Base-by-base conservation (phyloP, 805 yeast species). In the Metschnikowia matae region DNA sequence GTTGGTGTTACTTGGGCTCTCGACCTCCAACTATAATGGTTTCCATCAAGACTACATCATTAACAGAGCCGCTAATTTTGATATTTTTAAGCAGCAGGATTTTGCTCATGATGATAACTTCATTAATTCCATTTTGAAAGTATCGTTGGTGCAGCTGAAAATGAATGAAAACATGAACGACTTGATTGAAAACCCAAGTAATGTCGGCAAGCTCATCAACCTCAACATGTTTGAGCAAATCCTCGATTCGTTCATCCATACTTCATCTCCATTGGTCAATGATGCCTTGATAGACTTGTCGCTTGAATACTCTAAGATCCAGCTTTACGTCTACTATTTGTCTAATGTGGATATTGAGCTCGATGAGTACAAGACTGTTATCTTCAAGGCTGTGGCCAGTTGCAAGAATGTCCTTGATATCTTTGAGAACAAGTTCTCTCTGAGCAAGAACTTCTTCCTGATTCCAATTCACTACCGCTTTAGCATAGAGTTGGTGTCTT, bases 151-250 rank as follows among this genome's bases (percentile, higher is more conserved):
- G 38, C 78, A 74, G 59, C 66, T 67, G 52, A 68, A 68, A 53
- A 59, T 73, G 56, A 68, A 70, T 54, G 76, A 71, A 52, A 69
- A 66, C 50, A 65, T 73, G 65, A 65, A 63, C 50, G 67, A 62
- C 40, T 58, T 66, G 41, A 53, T 65, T 29, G 62, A 61, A n/a
- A 58, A 56, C 23, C 64, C 61, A 11, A 51, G 52, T 49, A 60
- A 58, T 26, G 64, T 69, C 8, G 55, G 69, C 43, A 69, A 67
- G 50, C 59, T 69, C 38, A 70, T 74, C 20, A 69, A 68, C 52
- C 60, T 74, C 53, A 64, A 69, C 55, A 73, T 74, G 77, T 73
- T 70, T 60, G 78, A 74, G 50, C 65, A 63, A 11, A 73, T 73
- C 32, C 55, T 74, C 44, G 59, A 62, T 45, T 70, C 71, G 40